Percentiles rank a stretch among this genome's conserved stretches.
phyloP scores from a whole-genome alignment of 106 monocot species.

The Allium cepa region DNA sequence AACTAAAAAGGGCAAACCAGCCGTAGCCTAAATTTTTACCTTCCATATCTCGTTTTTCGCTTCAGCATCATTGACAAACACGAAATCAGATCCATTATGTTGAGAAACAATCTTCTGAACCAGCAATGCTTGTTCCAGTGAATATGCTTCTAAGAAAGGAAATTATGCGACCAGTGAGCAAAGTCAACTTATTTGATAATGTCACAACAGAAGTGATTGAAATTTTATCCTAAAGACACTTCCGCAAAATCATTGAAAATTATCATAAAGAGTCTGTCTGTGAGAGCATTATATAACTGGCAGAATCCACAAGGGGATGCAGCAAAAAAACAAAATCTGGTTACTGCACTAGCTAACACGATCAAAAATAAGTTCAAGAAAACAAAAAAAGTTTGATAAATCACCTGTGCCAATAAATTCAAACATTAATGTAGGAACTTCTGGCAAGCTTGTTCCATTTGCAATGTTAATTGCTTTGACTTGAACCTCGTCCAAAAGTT shows the following conservation, averaged over 20 bases:
- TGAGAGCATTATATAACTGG: too few relatives aligned
- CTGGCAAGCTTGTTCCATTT: conserved; percentile 78
- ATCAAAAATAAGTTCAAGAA: too few relatives aligned
- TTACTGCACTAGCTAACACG: too few relatives aligned
- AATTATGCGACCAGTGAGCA: not conserved
- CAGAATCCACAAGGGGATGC: too few relatives aligned
- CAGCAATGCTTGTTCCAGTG: conserved; percentile 73
- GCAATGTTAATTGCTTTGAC: conserved; percentile 82
- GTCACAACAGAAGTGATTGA: too few relatives aligned
- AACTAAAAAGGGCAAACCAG: not conserved
- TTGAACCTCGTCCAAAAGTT: conserved; percentile 92
- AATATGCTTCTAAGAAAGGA: conserved; percentile 69
- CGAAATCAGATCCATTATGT: conserved; percentile 86
- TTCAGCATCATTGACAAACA: conserved; percentile 79
- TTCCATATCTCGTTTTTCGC: conserved; percentile 85
- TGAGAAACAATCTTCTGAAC: conserved; percentile 80
- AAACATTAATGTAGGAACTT: conserved; percentile 94
- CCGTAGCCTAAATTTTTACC: conserved; percentile 22
- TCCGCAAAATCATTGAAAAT: too few relatives aligned
- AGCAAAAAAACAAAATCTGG: too few relatives aligned
- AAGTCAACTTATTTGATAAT: too few relatives aligned
- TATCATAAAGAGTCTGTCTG: too few relatives aligned
- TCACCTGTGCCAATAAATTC: conserved; percentile 96
- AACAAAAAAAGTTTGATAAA: not conserved
- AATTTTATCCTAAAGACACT: too few relatives aligned